These are phyloP conservation scores for Rhodotorula toruloides DNA, from an alignment of 768 basidiomycete genomes.

Conservation along the genomic window DNA sequence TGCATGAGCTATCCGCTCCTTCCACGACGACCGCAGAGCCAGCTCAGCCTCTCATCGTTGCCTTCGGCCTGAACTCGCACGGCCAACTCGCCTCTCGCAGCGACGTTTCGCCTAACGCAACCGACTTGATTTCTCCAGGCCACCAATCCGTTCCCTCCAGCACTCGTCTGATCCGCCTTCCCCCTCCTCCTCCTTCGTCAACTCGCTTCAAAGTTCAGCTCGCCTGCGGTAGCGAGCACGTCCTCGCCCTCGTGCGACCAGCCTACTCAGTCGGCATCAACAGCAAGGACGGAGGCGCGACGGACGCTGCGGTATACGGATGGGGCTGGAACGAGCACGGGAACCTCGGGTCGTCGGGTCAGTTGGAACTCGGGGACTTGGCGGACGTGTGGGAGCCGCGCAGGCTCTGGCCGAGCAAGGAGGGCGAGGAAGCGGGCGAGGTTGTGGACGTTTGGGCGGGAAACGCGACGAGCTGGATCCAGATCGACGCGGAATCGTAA, in stretches of 20 bases:
- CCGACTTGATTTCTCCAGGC: not conserved
- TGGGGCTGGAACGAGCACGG: slow-evolving; percentile 99
- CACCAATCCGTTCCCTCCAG: not conserved
- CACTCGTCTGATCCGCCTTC: not conserved
- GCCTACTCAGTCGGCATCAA: slow-evolving; percentile 20
- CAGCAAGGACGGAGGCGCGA: not conserved
- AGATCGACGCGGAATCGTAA: no score
- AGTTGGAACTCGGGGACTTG: not conserved
- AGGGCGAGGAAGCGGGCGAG: not conserved
- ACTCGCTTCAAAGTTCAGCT: slow-evolving; percentile 44
- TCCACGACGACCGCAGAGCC: not conserved
- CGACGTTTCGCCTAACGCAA: not conserved
- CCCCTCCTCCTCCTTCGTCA: not conserved
- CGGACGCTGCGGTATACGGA: slow-evolving; percentile 58
- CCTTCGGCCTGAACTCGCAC: slow-evolving; percentile 71
- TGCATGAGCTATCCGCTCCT: not conserved
- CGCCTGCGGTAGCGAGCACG: slow-evolving; percentile 81
- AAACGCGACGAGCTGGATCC: slow-evolving; percentile 56
- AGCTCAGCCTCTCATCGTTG: slow-evolving; percentile 51
- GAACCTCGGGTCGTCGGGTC: slow-evolving; percentile 64
- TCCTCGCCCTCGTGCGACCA: slow-evolving; percentile 55
- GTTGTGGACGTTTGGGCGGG: slow-evolving; percentile 52
- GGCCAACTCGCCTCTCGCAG: slow-evolving; percentile 54
- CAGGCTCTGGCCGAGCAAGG: slow-evolving; percentile 55
- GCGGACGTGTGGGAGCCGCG: slow-evolving; percentile 55